A percentile compares a stretch with the other conserved stretches of the same genome.
Conservation (phyloP, 345 rosid species). For the Crucihimalaya himalaica region DNA sequence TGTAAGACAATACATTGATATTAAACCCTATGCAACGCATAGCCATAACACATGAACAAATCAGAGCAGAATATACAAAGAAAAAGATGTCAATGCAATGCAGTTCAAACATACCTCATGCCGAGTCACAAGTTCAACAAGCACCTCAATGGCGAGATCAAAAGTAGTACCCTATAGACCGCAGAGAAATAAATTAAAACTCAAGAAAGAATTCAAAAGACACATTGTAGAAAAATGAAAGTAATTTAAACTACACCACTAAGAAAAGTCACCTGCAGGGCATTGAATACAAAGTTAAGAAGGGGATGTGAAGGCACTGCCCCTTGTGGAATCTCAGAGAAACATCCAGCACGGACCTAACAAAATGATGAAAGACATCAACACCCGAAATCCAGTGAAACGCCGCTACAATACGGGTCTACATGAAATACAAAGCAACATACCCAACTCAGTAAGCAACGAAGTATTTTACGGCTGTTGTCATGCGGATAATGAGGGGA, state of each 20-base stretch:
- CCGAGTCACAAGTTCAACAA: slow-evolving; percentile 80
- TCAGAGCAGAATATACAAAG: neutral
- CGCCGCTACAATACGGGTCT: neutral
- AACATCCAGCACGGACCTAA: slow-evolving; percentile 95
- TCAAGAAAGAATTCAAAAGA: slow-evolving; percentile 8
- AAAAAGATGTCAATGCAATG: slow-evolving; percentile 6
- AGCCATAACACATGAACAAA: neutral
- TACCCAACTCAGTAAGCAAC: slow-evolving; percentile 98
- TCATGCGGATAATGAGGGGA: slow-evolving; percentile 48
- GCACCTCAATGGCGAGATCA: slow-evolving; percentile 91
- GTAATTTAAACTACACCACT: neutral
- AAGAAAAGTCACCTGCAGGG: slow-evolving; percentile 64
- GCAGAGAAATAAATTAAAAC: slow-evolving; percentile 23
- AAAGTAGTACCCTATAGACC: slow-evolving; percentile 66
- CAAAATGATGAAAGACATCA: slow-evolving; percentile 25
- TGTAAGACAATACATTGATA: neutral
- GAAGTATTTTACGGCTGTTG: slow-evolving; percentile 72
- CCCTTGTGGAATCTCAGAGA: slow-evolving; percentile 78
- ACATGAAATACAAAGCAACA: slow-evolving; percentile 39
- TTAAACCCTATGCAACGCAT: neutral
- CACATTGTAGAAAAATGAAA: neutral
- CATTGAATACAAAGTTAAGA: slow-evolving; percentile 72
- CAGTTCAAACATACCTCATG: slow-evolving; percentile 64
- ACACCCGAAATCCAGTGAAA: slow-evolving; percentile 4
- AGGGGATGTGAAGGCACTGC: slow-evolving; percentile 81